These are phyloP conservation scores for Tuber melanosporum DNA, from an alignment of 495 filamentous ascomycete species.

Conservation along the genomic window DNA sequence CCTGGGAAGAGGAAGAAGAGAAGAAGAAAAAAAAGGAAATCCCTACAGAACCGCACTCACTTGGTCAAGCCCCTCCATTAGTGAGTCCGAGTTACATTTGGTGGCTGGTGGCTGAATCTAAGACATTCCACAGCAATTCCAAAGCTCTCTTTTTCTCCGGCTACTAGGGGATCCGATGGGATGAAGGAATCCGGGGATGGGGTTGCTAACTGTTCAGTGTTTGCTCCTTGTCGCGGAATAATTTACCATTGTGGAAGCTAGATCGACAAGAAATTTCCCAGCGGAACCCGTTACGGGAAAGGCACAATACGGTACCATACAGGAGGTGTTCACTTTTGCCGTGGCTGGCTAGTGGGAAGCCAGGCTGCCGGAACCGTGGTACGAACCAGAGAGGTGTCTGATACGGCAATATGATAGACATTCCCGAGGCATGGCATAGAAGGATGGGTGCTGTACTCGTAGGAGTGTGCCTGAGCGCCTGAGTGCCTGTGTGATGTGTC, in stretches of 20 bases:
- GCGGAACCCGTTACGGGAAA: neutral
- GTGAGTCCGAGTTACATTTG: neutral
- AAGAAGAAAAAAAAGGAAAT: neutral
- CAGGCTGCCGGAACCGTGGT: neutral
- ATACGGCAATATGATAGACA: neutral
- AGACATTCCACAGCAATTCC: neutral
- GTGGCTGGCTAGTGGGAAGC: neutral
- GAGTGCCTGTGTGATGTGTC: neutral
- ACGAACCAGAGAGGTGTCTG: neutral
- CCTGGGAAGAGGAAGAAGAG: neutral
- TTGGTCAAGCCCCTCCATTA: neutral
- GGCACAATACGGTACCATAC: neutral
- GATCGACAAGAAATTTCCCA: neutral
- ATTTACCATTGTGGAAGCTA: neutral
- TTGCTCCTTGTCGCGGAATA: neutral
- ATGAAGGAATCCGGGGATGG: neutral
- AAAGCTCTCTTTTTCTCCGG: neutral
- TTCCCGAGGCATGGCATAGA: neutral
- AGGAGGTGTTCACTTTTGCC: neutral
- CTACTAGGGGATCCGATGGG: neutral
- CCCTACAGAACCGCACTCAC: neutral
- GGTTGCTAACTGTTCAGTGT: neutral
- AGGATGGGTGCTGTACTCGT: neutral
- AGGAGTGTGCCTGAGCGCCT: neutral
- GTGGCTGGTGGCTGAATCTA: constrained; percentile 4